Percentiles rank a stretch among this genome's conserved stretches.
phyloP scores from a whole-genome alignment of 306 rosid species.

The Sesbania bispinosa region DNA sequence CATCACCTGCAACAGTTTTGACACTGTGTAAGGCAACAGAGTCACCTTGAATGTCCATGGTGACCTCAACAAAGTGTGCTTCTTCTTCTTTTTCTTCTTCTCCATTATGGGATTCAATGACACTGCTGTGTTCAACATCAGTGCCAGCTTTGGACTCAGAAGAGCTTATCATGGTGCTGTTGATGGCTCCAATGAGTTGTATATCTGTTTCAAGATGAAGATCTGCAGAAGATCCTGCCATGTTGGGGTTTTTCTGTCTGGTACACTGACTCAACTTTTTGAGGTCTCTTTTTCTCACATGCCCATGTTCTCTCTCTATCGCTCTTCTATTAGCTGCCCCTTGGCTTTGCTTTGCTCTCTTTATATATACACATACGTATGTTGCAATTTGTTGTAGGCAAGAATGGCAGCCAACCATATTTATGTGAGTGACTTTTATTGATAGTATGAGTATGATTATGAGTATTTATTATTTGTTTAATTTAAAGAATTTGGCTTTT shows the following conservation, averaged over 20 bases:
- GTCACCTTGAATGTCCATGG: constrained; percentile 44
- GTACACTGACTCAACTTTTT: constrained; percentile 13
- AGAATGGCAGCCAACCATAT: background rate
- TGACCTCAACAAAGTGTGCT: constrained; percentile 39
- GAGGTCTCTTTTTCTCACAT: constrained; percentile 27
- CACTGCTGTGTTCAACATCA: no score
- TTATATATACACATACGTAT: no score
- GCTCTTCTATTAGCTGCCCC: background rate
- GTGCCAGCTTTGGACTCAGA: constrained; percentile 26
- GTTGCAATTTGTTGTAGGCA: background rate
- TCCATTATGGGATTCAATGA: constrained; percentile 24
- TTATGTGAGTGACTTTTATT: background rate
- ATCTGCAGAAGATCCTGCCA: constrained; percentile 32
- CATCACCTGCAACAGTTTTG: constrained; percentile 23
- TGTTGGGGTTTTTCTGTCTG: constrained; percentile 15
- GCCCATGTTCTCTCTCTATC: no score
- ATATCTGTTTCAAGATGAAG: constrained; percentile 25
- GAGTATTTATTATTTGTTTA: background rate
- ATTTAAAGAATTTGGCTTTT: background rate
- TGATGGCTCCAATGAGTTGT: constrained; percentile 36
- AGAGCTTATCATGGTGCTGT: background rate
- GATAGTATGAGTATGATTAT: background rate
- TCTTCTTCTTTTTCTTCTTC: no score
- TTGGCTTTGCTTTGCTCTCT: no score
- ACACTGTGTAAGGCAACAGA: constrained; percentile 50